Percentiles rank a stretch among this genome's conserved stretches.
phyloP scores from a whole-genome alignment of 2,329 filamentous ascomycete genomes.

The Parafenestella ontariensis region DNA sequence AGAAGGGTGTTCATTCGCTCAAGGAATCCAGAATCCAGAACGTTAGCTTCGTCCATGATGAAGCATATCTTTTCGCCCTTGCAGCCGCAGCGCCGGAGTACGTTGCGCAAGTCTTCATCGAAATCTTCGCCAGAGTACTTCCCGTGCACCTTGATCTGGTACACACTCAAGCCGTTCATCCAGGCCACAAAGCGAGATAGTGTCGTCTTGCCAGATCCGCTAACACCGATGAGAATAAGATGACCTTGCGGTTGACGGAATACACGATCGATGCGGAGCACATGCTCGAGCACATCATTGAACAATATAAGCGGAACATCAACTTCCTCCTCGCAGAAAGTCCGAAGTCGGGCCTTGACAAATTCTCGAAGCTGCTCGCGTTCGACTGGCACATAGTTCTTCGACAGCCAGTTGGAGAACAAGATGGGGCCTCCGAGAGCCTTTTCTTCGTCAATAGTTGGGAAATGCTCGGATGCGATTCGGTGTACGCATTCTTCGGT shows the following conservation, averaged over 20 bases:
- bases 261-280: conserved; percentile 96
- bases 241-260: conserved; percentile 98
- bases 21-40: conserved; percentile 96
- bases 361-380: conserved; percentile 95
- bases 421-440: conserved; percentile 92
- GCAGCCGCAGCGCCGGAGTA: conserved; percentile 91
- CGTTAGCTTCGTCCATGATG: conserved; percentile 99
- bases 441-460: conserved; percentile 88
- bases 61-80: conserved; percentile 99
- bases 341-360: conserved; percentile 94
- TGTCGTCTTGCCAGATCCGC: conserved; percentile 97
- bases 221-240: conserved; percentile 97
- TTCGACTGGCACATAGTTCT: conserved; percentile 97
- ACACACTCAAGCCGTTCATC: conserved; percentile 99
- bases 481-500: conserved; percentile 86
- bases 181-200: conserved; percentile 97
- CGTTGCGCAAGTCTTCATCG: conserved; percentile 93
- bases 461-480: conserved; percentile 91
- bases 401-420: conserved; percentile 99
- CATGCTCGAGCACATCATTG: conserved; percentile 98
- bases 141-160: conserved; percentile 99
- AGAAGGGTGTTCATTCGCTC: conserved; percentile 99
- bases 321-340: conserved; percentile 99
- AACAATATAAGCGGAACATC: conserved; percentile 99
- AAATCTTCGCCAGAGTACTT: conserved; percentile 99